A percentile compares a stretch with the other conserved stretches of the same genome.
Evolutionary conservation across 2,329 filamentous ascomycete genomes (phyloP).

Genomic region (Aspergillus sp.): DNA sequence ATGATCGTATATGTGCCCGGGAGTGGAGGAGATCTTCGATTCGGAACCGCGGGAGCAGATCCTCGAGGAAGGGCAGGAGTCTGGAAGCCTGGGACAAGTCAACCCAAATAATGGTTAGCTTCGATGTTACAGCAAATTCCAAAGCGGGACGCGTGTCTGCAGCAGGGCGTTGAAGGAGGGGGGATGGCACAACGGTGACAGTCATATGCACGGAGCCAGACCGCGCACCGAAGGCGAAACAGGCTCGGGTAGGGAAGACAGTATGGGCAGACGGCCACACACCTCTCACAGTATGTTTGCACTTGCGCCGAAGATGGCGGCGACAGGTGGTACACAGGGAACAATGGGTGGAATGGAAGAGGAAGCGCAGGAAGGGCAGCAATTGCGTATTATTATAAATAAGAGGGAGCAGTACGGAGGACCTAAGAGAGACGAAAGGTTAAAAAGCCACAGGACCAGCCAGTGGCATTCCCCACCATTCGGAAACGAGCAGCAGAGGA

Average conservation of each 20-base stretch:
- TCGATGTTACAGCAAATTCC: constrained; percentile 10
- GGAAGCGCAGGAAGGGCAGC: constrained; percentile 3
- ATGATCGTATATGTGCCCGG: constrained; percentile 12
- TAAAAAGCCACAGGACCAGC: constrained; percentile 26
- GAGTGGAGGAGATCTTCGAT: constrained; percentile 4
- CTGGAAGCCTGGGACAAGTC: constrained; percentile 9
- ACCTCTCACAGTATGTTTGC: constrained; percentile 15
- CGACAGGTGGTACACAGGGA: constrained; percentile 5
- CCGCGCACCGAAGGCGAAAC: constrained; percentile 7
- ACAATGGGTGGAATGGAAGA: neutral
- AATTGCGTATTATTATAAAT: constrained; percentile 14
- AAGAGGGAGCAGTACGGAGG: neutral
- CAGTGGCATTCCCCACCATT: constrained; percentile 21
- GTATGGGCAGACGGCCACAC: constrained; percentile 3
- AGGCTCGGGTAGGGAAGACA: neutral
- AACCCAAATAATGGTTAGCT: constrained; percentile 14
- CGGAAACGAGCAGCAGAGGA: constrained; percentile 1
- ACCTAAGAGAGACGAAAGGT: constrained; percentile 10
- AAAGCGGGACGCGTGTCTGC: constrained; percentile 21
- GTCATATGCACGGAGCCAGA: constrained; percentile 22
- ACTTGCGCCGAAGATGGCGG: constrained; percentile 1
- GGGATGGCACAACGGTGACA: constrained; percentile 15
- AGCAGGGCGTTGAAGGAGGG: constrained; percentile 13
- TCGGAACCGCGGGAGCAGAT: constrained; percentile 4
- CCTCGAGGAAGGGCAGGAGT: constrained; percentile 8